Evolutionary conservation across 805 yeast species (phyloP).

Genomic region (Metschnikowia santaceciliae): DNA sequence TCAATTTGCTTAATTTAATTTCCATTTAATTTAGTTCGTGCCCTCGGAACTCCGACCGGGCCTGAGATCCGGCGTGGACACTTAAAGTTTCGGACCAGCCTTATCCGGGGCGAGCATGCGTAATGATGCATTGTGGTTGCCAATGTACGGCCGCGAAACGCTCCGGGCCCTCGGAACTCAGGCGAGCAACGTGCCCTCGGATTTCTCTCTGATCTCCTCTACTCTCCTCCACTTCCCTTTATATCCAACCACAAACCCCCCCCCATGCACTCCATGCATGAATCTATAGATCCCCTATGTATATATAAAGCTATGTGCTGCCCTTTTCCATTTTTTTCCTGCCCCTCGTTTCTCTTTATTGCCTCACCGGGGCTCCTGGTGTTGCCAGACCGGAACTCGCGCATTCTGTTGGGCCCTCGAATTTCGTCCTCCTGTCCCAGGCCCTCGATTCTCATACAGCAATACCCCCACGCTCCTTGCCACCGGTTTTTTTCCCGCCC

Average conservation of each 20-base stretch:
- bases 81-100: not conserved
- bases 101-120: not conserved
- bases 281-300: no score
- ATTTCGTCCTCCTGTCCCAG: not conserved
- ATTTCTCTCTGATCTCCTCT: no score
- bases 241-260: no score
- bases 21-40: no score
- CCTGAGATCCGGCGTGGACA: not conserved
- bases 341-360: no score
- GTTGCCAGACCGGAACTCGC: not conserved
- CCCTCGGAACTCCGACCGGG: not conserved
- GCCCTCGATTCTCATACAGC: constrained; percentile 6
- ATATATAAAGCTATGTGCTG: no score
- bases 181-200: not conserved
- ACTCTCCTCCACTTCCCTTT: no score
- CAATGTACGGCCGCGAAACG: not conserved
- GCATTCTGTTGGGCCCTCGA: constrained; percentile 1
- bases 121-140: not conserved
- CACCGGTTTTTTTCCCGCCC: constrained; percentile 1
- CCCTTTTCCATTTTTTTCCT: no score
- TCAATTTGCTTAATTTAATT: no score
- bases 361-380: not conserved
- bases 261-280: no score
- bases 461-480: constrained; percentile 7
- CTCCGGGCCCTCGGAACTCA: constrained; percentile 4